phyloP scores from a whole-genome alignment of 306 rosid genomes.

The Castanea sativa region DNA sequence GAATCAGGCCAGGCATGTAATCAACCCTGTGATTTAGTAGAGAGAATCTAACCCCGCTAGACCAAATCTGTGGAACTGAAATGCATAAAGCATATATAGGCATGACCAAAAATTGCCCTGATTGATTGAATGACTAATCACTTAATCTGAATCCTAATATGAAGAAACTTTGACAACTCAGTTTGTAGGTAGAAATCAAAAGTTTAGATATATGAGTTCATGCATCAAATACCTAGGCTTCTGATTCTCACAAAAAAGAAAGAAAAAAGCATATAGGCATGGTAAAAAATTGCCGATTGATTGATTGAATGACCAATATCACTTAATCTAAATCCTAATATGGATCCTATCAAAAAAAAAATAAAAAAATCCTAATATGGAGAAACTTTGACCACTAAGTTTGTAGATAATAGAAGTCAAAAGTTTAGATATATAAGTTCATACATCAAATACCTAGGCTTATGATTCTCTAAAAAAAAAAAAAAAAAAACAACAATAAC shows the following conservation, averaged over 20 bases:
- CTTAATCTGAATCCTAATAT: not conserved
- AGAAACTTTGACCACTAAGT: slow-evolving; percentile 1
- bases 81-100: not conserved
- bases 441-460: not conserved
- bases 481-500: not conserved
- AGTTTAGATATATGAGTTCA: slow-evolving; percentile 5
- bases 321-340: not conserved
- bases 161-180: slow-evolving; percentile 5
- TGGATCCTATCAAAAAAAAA: too few relatives aligned
- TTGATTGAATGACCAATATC: slow-evolving; percentile 14
- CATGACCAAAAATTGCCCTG: not conserved
- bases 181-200: not conserved
- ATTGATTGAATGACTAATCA: slow-evolving; percentile 13
- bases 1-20: too few relatives aligned
- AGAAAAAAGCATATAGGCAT: not conserved
- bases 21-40: too few relatives aligned
- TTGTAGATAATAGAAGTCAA: not conserved
- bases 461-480: not conserved
- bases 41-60: too few relatives aligned
- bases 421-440: slow-evolving; percentile 9
- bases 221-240: not conserved
- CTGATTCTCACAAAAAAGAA: too few relatives aligned
- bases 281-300: not conserved
- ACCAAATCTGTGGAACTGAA: not conserved
- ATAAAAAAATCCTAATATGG: slow-evolving; percentile 8